Evolutionary conservation across 495 filamentous ascomycete genomes (phyloP).

Genomic region (Pyrenula aspistea): DNA sequence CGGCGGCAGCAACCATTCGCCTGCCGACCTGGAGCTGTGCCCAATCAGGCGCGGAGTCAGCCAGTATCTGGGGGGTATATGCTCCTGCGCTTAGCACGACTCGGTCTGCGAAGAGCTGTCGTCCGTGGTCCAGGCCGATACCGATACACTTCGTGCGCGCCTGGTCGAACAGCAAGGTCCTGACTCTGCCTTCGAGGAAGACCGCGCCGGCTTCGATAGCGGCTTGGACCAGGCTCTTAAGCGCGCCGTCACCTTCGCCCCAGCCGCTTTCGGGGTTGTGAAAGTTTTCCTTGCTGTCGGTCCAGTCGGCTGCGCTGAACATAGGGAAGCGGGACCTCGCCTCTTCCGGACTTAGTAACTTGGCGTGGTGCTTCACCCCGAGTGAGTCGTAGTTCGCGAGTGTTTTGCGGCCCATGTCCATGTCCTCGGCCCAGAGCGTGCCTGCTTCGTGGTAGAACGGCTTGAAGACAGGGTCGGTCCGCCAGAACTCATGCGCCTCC

Average conservation of each 20-base stretch:
- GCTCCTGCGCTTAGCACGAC: conserved; percentile 46
- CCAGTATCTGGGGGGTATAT: conserved; percentile 47
- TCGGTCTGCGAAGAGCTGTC: conserved; percentile 26
- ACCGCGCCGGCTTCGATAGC: conserved; percentile 39
- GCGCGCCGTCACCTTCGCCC: conserved; percentile 44
- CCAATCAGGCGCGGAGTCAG: conserved; percentile 33
- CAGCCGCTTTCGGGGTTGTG: conserved; percentile 46
- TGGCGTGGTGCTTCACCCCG: conserved; percentile 24
- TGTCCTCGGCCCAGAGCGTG: conserved; percentile 31
- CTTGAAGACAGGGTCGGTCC: conserved; percentile 36
- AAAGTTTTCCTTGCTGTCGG: conserved; percentile 31
- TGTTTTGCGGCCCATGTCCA: conserved; percentile 31
- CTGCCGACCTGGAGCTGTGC: conserved; percentile 32
- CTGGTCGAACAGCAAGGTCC: conserved; percentile 26
- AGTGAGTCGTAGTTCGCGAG: conserved; percentile 37
- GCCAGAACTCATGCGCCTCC: conserved; percentile 43
- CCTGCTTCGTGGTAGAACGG: conserved; percentile 46
- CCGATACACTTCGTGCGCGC: conserved; percentile 30
- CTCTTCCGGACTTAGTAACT: conserved; percentile 28
- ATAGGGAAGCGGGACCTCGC: conserved; percentile 33
- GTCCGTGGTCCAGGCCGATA: conserved; percentile 28
- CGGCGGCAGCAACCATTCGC: conserved; percentile 42
- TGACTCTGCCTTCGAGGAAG: conserved; percentile 34
- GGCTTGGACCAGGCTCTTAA: conserved; percentile 29
- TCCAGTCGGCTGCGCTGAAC: conserved; percentile 41